Percentiles rank a stretch among this genome's conserved stretches.
These are phyloP conservation scores for Tetrapisispora iriomotensis DNA, from an alignment of 805 yeast genomes.

Conservation along the genomic window DNA sequence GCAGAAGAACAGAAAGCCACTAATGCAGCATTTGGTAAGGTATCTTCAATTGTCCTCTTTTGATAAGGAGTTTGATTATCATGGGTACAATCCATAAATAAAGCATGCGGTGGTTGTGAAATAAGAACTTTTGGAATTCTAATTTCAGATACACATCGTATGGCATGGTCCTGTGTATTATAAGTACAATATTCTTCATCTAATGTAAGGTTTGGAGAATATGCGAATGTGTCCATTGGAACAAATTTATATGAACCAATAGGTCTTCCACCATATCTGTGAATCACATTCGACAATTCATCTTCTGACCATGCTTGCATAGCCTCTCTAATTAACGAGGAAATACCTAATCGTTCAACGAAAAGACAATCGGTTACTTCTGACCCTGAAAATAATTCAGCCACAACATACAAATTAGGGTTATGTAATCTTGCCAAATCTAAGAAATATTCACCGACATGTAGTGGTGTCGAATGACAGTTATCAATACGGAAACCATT, in stretches of 20 bases:
- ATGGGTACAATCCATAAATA: slow-evolving; percentile 96
- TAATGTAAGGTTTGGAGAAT: slow-evolving; percentile 45
- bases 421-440: slow-evolving; percentile 81
- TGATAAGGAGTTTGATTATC: slow-evolving; percentile 87
- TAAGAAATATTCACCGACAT: slow-evolving; percentile 80
- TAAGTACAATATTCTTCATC: slow-evolving; percentile 19
- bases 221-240: slow-evolving; percentile 65
- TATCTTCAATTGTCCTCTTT: slow-evolving; percentile 87
- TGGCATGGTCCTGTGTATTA: slow-evolving; percentile 10
- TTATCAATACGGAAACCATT: slow-evolving; percentile 90
- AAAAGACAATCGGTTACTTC: slow-evolving; percentile 83
- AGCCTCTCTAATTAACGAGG: slow-evolving; percentile 86
- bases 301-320: slow-evolving; percentile 91
- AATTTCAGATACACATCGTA: slow-evolving; percentile 43
- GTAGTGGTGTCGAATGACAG: slow-evolving; percentile 92
- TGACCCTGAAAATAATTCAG: slow-evolving; percentile 88
- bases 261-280: slow-evolving; percentile 90
- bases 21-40: slow-evolving; percentile 88
- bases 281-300: slow-evolving; percentile 78
- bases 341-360: slow-evolving; percentile 84
- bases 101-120: slow-evolving; percentile 77
- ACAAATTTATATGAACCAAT: slow-evolving; percentile 82
- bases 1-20: slow-evolving; percentile 91
- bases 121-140: slow-evolving; percentile 58
- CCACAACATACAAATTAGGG: slow-evolving; percentile 84